Evolutionary conservation across 768 basidiomycete species (phyloP).

Genomic region (Lyophyllum decastes): DNA sequence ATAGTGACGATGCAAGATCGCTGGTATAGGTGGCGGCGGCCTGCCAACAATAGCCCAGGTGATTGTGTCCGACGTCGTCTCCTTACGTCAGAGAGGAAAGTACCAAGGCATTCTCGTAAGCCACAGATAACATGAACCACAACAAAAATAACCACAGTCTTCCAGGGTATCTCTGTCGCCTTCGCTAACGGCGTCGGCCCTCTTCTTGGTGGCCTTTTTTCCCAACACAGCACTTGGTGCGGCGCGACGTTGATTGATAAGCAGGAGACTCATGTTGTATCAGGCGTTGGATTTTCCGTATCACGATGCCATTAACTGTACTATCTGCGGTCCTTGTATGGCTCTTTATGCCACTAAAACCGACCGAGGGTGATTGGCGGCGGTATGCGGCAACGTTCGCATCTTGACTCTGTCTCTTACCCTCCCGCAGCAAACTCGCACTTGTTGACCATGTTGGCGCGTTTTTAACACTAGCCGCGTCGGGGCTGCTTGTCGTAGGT

Average conservation of each 20-base stretch:
- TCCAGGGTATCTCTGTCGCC: constrained; percentile 43
- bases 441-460: constrained; percentile 53
- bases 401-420: background rate
- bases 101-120: constrained; percentile 52
- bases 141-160: background rate
- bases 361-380: constrained; percentile 48
- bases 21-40: constrained; percentile 56
- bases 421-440: constrained; percentile 41
- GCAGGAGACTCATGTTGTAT: no score
- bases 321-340: constrained; percentile 43
- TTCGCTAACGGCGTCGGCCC: constrained; percentile 54
- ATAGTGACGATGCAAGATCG: constrained; percentile 23
- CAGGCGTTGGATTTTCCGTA: constrained; percentile 56
- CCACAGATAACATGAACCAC: background rate
- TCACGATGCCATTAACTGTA: constrained; percentile 48
- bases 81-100: constrained; percentile 55
- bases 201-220: constrained; percentile 50
- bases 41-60: constrained; percentile 55
- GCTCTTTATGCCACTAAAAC: constrained; percentile 54
- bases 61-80: constrained; percentile 57
- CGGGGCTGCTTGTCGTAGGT: constrained; percentile 49
- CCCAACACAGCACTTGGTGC: constrained; percentile 47
- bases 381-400: constrained; percentile 23
- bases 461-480: constrained; percentile 45
- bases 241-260: no score